Percentiles rank a stretch among this genome's conserved stretches.
These are phyloP conservation scores for Cornus controversa DNA, from an alignment of 148 eudicot species.

Conservation along the genomic window DNA sequence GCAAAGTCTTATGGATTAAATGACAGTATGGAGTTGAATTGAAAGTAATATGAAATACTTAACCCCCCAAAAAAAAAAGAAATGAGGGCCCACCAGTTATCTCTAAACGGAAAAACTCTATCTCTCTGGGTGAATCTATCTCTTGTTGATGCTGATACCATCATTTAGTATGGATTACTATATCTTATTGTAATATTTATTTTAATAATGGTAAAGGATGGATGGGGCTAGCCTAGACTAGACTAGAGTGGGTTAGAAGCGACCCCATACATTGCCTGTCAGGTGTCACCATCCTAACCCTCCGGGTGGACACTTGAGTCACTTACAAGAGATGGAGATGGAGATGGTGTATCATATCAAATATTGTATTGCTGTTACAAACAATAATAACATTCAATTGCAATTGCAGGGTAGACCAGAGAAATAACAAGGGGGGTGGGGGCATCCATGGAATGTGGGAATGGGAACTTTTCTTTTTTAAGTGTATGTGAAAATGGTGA, in stretches of 20 bases:
- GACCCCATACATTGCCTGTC: slow-evolving; percentile 14
- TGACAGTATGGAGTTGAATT: too few species aligned
- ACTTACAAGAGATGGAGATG: slow-evolving; percentile 8
- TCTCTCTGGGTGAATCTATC: neutral
- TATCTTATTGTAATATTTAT: neutral
- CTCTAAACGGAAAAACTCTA: too few species aligned
- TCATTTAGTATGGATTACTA: neutral
- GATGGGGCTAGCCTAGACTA: too few species aligned
- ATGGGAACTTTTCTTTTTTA: too few species aligned
- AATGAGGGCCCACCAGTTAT: too few species aligned
- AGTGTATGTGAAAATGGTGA: neutral
- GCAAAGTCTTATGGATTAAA: too few species aligned
- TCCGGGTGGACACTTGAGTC: slow-evolving; percentile 12
- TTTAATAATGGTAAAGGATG: neutral
- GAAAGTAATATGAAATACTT: too few species aligned
- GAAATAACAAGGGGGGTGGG: too few species aligned
- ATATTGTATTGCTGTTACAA: neutral
- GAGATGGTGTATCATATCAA: neutral
- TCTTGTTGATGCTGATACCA: neutral
- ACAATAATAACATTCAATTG: too few species aligned
- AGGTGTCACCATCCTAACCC: neutral
- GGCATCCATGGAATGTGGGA: neutral
- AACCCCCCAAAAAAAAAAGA: too few species aligned
- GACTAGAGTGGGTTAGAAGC: slow-evolving; percentile 22
- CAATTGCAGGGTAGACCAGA: too few species aligned